Base-by-base conservation (phyloP, 805 yeast genomes). In the Millerozyma miso region DNA sequence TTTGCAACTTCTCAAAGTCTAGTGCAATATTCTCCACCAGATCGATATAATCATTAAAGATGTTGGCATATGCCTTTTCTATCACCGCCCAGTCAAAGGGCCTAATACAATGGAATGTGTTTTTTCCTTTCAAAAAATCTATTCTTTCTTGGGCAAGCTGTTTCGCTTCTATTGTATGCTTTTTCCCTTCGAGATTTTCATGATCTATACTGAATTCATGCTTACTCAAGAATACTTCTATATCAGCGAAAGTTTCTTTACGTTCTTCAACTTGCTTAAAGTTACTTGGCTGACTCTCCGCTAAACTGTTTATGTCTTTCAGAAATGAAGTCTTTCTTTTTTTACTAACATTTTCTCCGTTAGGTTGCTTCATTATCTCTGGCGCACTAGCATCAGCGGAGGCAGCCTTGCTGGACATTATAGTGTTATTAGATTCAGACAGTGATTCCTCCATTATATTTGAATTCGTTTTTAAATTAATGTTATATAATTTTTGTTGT, bases 61-160 rank as follows among this genome's bases (percentile, higher is more conserved):
- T 49, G 13, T 33, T 23, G 29, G 53, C 56, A 43, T 55, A 59
- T 1, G 54, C 51, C 8, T 31, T 32, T 0, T 57, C 47, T 6
- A 60, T 33, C 13, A 40, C 36, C 2, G 50, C 53, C 65, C 62
- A 59, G 32, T 60, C 40, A 16, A 51, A 58, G 4, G 46, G 23
- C 6, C 59, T 52, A 2, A 59, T 37, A 7, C 14, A 26, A 6
- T 34, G 29, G 14, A 42, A 26, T 4, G 17, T 31, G 13, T 7
- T 17, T 8, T 14, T 29, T 18, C 2, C 13, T 4, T 38, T 14
- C 18, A 45, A 5, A 4, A 10, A 10, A 35, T 32, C 31, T 18
- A 41, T 29, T 10, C 19, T 16, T n/a, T 31, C 17, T 12, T 35
- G 3, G 5, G 19, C 40, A 2, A 33, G 29, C 15, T 12, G 20